These are phyloP conservation scores for Helianthus tuberosus DNA, from an alignment of 129 eudicot species.

Conservation along the genomic window DNA sequence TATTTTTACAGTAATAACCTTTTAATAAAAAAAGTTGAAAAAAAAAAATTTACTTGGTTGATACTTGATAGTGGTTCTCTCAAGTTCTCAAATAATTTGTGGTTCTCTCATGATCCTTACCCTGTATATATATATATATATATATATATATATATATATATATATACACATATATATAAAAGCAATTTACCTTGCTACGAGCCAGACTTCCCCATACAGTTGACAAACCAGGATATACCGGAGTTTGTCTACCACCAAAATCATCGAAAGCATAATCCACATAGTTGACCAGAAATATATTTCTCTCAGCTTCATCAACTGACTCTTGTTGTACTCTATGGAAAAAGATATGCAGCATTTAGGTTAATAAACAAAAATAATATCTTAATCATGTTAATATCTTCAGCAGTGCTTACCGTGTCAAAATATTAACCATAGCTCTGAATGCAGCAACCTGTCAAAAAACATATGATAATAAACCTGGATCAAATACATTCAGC, in stretches of 20 bases:
- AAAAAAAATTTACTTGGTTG: too few species aligned
- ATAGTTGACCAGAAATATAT: conserved; percentile 81
- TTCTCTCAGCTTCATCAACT: conserved; percentile 96
- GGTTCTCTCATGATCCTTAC: too few species aligned
- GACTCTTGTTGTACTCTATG: conserved; percentile 97
- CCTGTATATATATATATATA: too few species aligned
- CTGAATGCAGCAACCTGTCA: conserved; percentile 97
- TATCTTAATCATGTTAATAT: conserved; percentile 10
- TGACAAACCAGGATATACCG: conserved; percentile 97
- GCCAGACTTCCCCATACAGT: conserved; percentile 99
- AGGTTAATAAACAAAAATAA: conserved; percentile 4
- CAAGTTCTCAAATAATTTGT: too few species aligned
- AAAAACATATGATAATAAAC: conserved; percentile 7
- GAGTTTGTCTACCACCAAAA: conserved; percentile 98
- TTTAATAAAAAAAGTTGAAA: too few species aligned
- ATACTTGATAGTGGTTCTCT: too few species aligned
- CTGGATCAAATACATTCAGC: conserved; percentile 18
- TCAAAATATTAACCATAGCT: conserved; percentile 98
- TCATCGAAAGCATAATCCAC: conserved; percentile 98
- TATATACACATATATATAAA: neutral
- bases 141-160: too few species aligned
- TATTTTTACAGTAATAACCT: too few species aligned
- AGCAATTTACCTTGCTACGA: conserved; percentile 87
- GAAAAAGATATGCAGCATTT: neutral
- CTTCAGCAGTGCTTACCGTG: conserved; percentile 58